These are phyloP conservation scores for Drechslerella coelobrocha DNA, from an alignment of 2,329 filamentous ascomycete genomes.

Conservation along the genomic window DNA sequence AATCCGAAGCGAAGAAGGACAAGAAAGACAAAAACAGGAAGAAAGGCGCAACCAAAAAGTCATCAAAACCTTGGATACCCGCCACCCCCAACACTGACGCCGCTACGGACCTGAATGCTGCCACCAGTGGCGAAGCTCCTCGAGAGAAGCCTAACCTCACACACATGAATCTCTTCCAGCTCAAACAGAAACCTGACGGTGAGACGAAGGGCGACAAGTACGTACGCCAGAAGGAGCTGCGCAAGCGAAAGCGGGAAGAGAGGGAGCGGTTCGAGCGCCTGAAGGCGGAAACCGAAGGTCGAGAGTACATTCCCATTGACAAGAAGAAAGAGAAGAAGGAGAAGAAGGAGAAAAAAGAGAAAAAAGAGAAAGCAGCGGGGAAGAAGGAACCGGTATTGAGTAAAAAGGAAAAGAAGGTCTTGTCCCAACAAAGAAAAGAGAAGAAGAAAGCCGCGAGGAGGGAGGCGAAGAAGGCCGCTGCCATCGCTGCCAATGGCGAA, in stretches of 20 bases:
- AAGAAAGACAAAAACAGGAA: slow-evolving; percentile 30
- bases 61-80: slow-evolving; percentile 22
- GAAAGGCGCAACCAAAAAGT: slow-evolving; percentile 33
- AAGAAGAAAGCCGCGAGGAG: slow-evolving; percentile 53
- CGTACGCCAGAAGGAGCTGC: slow-evolving; percentile 32
- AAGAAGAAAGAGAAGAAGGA: slow-evolving; percentile 22
- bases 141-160: slow-evolving; percentile 11
- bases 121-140: neutral
- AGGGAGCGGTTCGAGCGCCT: slow-evolving; percentile 24
- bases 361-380: slow-evolving; percentile 11
- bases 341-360: slow-evolving; percentile 2
- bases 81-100: slow-evolving; percentile 21
- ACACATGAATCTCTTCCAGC: slow-evolving; percentile 24
- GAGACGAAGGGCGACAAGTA: slow-evolving; percentile 41
- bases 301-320: slow-evolving; percentile 18
- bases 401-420: slow-evolving; percentile 28
- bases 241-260: slow-evolving; percentile 37
- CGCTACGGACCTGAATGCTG: neutral
- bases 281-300: slow-evolving; percentile 39
- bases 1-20: slow-evolving; percentile 7
- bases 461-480: slow-evolving; percentile 55
- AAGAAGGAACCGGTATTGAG: slow-evolving; percentile 23
- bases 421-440: slow-evolving; percentile 42
- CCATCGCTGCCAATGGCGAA: slow-evolving; percentile 44
- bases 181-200: slow-evolving; percentile 25